Evolutionary conservation across 768 basidiomycete species (phyloP).

Genomic region (Macrolepiota dolichaula): DNA sequence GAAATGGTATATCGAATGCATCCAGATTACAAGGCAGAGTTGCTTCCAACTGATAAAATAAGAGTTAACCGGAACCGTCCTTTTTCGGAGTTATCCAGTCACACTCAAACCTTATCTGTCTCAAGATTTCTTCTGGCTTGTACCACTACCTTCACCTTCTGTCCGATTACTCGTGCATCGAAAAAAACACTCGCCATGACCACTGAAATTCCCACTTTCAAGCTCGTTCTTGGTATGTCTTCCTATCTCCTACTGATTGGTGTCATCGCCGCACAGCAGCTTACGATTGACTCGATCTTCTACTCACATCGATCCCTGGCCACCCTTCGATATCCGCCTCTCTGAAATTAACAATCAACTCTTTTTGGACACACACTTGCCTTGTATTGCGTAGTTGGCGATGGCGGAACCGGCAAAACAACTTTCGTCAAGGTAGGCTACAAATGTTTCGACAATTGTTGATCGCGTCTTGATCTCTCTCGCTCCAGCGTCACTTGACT

Average conservation of each 20-base stretch:
- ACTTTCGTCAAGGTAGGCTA: constrained; percentile 91
- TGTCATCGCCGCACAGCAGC: constrained; percentile 17
- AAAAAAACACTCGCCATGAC: constrained; percentile 35
- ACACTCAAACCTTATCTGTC: constrained; percentile 39
- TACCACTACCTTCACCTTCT: constrained; percentile 25
- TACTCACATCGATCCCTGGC: constrained; percentile 51
- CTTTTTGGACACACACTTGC: constrained; percentile 13
- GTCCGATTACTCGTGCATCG: constrained; percentile 18
- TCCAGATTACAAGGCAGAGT: background rate
- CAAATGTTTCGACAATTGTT: background rate
- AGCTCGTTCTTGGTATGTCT: constrained; percentile 94
- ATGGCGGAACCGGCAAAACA: constrained; percentile 97
- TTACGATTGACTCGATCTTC: constrained; percentile 24
- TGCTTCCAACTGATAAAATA: background rate
- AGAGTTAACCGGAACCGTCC: constrained; percentile 17
- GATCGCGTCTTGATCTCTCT: constrained; percentile 37
- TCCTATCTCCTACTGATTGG: background rate
- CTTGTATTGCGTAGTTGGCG: constrained; percentile 61
- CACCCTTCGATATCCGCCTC: constrained; percentile 24
- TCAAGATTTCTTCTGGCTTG: constrained; percentile 31
- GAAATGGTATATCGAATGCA: background rate
- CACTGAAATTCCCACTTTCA: constrained; percentile 81
- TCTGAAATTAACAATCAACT: constrained; percentile 17
- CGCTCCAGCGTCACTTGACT: constrained; percentile 86
- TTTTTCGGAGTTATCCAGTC: constrained; percentile 34